Percentiles rank a stretch among this genome's conserved stretches.
Conservation (phyloP, 169 alveolate species). For the Plasmodium vivax region DNA sequence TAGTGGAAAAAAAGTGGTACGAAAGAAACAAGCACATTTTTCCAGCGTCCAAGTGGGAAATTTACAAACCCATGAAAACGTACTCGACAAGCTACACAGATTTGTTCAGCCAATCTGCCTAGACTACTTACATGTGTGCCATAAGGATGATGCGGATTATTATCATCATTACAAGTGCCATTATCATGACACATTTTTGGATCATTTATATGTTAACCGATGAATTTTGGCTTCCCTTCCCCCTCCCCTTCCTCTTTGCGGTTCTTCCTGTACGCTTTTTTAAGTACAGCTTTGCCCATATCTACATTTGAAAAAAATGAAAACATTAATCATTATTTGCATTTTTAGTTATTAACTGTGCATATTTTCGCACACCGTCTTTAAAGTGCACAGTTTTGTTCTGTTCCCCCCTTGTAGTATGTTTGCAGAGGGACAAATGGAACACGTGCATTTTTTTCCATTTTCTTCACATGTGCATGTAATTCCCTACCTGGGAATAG, state of each 20-base stretch:
- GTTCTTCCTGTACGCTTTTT: conserved; percentile 3
- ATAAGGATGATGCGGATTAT: background rate
- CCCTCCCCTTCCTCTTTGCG: background rate
- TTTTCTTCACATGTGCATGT: background rate
- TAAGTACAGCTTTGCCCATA: conserved; percentile 34
- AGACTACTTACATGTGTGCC: background rate
- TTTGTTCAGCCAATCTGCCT: conserved; percentile 21
- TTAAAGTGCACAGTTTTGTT: background rate
- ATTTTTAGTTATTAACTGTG: background rate
- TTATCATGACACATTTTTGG: background rate
- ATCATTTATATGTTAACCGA: conserved; percentile 7
- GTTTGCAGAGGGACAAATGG: background rate
- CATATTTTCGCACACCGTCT: background rate
- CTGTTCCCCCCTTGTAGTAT: background rate
- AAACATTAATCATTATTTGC: background rate
- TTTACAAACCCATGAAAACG: conserved; percentile 74
- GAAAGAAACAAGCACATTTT: conserved; percentile 77
- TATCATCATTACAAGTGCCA: background rate
- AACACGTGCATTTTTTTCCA: background rate
- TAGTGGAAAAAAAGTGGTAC: conserved; percentile 76
- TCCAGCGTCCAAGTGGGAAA: conserved; percentile 79
- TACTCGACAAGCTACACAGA: conserved; percentile 53
- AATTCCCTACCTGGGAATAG: conserved; percentile 57
- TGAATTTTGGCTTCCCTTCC: background rate
- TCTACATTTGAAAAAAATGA: conserved; percentile 20